Evolutionary conservation across 768 basidiomycete species (phyloP).

Genomic region (Amanita phalloides): DNA sequence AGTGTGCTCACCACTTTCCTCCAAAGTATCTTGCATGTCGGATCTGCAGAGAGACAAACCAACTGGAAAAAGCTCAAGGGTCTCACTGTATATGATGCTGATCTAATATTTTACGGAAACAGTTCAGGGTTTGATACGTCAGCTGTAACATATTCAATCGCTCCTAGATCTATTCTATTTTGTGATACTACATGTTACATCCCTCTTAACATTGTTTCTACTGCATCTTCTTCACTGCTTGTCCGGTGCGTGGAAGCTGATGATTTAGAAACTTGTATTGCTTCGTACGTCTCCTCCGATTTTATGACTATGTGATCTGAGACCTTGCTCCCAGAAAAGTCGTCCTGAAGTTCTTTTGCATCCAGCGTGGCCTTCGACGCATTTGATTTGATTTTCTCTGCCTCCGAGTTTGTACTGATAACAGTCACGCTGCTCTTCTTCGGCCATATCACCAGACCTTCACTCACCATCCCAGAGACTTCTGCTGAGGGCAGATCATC

Average conservation of each 20-base stretch:
- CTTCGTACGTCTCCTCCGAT: conserved; percentile 5
- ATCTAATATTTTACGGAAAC: neutral
- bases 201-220: conserved; percentile 16
- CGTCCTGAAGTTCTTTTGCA: neutral
- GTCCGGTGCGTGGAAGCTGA: conserved; percentile 7
- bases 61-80: neutral
- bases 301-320: neutral
- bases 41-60: neutral
- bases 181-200: neutral
- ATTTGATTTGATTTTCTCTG: neutral
- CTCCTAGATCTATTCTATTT: neutral
- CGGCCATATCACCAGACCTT: conserved; percentile 41
- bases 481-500: conserved; percentile 36
- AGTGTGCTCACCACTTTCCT: conserved; percentile 27
- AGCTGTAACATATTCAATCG: neutral
- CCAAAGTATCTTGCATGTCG: conserved; percentile 32
- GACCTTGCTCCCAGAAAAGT: neutral
- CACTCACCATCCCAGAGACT: conserved; percentile 34
- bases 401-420: neutral
- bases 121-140: neutral
- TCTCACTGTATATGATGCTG: neutral
- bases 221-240: conserved; percentile 14
- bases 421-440: neutral
- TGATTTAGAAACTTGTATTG: conserved; percentile 5
- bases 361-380: neutral